Base-by-base conservation (phyloP, 2,329 filamentous ascomycete genomes). In the Aspergillus oerlinghausenensis region DNA sequence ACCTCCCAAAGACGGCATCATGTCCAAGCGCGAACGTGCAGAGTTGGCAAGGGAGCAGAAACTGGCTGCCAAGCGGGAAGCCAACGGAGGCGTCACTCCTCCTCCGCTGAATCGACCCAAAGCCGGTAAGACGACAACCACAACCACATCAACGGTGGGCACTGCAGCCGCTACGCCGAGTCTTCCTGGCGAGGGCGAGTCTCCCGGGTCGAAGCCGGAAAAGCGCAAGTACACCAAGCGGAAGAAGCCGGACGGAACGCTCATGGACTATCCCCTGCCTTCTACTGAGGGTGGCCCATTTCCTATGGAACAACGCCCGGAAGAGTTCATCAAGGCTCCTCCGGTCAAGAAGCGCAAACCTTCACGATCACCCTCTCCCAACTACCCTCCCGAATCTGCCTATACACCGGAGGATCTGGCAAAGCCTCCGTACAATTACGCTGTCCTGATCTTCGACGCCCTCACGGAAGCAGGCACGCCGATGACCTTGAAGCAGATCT, bases 401-500 rank as follows among this genome's bases (percentile, higher is more conserved):
- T 85, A 84, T 65, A 84, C 82, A 3, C 81, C 82, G 57, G 84
- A 87, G 63, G 82, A 88, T 66, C 75, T 88, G 50, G 80, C 83
- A 55, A 83, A 85, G 58, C 85, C 85, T 2, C 79, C 78, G 3
- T 80, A 82, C 58, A 86, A 85, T 35, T 88, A 87, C 64, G 83
- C 85, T 8, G 80, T 84, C 26, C 78, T 87, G 45, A 84, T 87
- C 53, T 84, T 86, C 63, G 84, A 87, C 67, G 82, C 83, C 25
- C 79, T 88, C 29, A 80, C 82, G 1, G 80, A 83, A 40, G 80
- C 83, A 40, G 75, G 75, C 28, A 80, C 75, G 21, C 79, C 82
- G 56, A 84, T 87, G 76, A 85, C 85, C 49, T 73, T 88, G 29
- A 85, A 86, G 65, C 83, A 86, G 64, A 87, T 88, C 48, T 88